Conservation (phyloP, 2,329 filamentous ascomycete species). For the Zasmidium cellare region DNA sequence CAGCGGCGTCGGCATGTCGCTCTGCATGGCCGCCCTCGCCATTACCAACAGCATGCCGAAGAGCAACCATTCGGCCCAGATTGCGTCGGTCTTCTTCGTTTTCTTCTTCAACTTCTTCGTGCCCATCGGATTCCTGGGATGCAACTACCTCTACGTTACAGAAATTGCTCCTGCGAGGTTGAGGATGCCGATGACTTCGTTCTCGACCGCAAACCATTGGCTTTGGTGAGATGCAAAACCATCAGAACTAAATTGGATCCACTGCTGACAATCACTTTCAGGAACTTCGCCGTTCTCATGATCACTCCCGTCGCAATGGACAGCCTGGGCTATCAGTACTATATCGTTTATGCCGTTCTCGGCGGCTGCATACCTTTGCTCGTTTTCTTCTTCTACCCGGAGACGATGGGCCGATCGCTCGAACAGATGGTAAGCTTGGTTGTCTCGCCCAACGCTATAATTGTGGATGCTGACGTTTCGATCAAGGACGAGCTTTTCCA, state of each 20-base stretch:
- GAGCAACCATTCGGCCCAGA: slow-evolving; percentile 48
- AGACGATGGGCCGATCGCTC: slow-evolving; percentile 52
- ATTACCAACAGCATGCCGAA: slow-evolving; percentile 52
- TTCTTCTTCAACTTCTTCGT: slow-evolving; percentile 64
- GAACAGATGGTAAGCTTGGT: slow-evolving; percentile 52
- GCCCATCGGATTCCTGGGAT: slow-evolving; percentile 59
- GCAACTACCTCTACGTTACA: slow-evolving; percentile 62
- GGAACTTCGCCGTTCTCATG: slow-evolving; percentile 49
- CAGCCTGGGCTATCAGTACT: slow-evolving; percentile 55
- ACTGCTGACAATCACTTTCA: slow-evolving; percentile 53
- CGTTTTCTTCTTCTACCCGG: slow-evolving; percentile 59
- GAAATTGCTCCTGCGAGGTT: slow-evolving; percentile 57
- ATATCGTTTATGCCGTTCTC: slow-evolving; percentile 52
- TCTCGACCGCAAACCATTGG: slow-evolving; percentile 58
- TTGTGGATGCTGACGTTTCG: slow-evolving; percentile 23
- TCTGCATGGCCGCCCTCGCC: slow-evolving; percentile 57
- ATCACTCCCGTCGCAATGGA: slow-evolving; percentile 50
- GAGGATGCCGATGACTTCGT: slow-evolving; percentile 56
- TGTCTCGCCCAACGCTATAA: background rate
- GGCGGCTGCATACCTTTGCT: slow-evolving; percentile 43
- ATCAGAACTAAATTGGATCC: background rate
- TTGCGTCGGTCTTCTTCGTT: slow-evolving; percentile 57
- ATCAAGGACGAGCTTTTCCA: slow-evolving; percentile 18
- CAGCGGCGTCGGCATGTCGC: slow-evolving; percentile 53
- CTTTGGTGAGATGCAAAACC: slow-evolving; percentile 39